These are phyloP conservation scores for Lasiodiplodia gonubiensis DNA, from an alignment of 2,329 filamentous ascomycete genomes.

Conservation along the genomic window DNA sequence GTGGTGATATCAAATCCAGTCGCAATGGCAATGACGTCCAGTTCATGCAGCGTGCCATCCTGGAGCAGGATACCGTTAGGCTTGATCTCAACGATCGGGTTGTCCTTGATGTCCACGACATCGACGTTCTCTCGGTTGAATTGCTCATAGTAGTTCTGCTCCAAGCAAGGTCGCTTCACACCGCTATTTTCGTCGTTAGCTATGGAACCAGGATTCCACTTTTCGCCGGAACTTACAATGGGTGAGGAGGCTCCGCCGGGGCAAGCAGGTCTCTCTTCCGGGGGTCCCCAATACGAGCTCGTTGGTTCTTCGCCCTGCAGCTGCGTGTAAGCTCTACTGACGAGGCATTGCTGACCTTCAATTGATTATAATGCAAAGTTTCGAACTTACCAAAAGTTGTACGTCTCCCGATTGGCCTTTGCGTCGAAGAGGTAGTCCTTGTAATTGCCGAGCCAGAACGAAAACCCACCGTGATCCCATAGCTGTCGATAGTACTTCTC, in stretches of 20 bases:
- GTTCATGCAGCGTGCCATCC: conserved; percentile 40
- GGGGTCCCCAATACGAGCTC: conserved; percentile 50
- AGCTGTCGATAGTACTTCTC: conserved; percentile 51
- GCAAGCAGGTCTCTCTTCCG: conserved; percentile 54
- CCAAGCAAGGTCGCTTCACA: conserved; percentile 53
- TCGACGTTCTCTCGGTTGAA: conserved; percentile 51
- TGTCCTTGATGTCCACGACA: conserved; percentile 52
- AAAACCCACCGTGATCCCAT: conserved; percentile 48
- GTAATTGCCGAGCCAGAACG: conserved; percentile 52
- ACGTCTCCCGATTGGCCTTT: conserved; percentile 51
- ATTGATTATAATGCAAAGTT: too few relatives aligned
- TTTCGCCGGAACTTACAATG: conserved; percentile 36
- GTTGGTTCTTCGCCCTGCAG: conserved; percentile 47
- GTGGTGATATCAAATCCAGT: conserved; percentile 47
- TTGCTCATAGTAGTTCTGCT: conserved; percentile 56
- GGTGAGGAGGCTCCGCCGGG: conserved; percentile 51
- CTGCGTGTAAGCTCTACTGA: neutral
- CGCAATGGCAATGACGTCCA: conserved; percentile 42
- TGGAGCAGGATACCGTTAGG: conserved; percentile 39
- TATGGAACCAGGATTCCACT: too few relatives aligned
- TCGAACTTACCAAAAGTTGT: conserved; percentile 48
- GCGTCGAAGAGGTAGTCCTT: conserved; percentile 48
- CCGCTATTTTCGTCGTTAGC: conserved; percentile 33
- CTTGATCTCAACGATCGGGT: conserved; percentile 44
- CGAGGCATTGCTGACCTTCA: too few relatives aligned